Evolutionary conservation across 1,139 yeast species (phyloP).

Genomic region (Debaryomycetaceae sp.): DNA sequence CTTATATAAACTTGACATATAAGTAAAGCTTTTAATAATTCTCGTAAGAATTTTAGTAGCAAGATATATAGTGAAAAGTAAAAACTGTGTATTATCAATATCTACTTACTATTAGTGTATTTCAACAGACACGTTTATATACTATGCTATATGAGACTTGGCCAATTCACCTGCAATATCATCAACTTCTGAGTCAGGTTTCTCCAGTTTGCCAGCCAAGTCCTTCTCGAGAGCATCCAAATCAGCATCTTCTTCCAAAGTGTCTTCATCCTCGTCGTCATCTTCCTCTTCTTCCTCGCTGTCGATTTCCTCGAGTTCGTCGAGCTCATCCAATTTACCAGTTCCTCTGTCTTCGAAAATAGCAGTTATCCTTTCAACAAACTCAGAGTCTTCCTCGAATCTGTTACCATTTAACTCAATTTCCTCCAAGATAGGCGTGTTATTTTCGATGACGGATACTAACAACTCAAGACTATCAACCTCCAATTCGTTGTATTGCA

Average conservation of each 20-base stretch:
- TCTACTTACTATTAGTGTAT: background rate
- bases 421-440: slow-evolving; percentile 57
- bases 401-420: slow-evolving; percentile 92
- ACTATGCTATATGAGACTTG: slow-evolving; percentile 43
- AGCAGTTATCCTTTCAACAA: slow-evolving; percentile 32
- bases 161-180: slow-evolving; percentile 59
- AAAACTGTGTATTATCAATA: background rate
- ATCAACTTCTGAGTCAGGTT: slow-evolving; percentile 47
- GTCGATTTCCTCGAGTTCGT: slow-evolving; percentile 88
- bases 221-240: slow-evolving; percentile 61
- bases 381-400: slow-evolving; percentile 50
- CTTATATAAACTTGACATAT: slow-evolving; percentile 68
- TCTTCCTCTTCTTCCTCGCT: slow-evolving; percentile 83
- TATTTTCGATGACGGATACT: slow-evolving; percentile 47
- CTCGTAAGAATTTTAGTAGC: background rate
- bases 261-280: slow-evolving; percentile 53
- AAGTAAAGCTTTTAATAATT: background rate
- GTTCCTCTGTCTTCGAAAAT: slow-evolving; percentile 70
- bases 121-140: background rate
- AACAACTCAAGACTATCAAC: slow-evolving; percentile 58
- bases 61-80: too few relatives aligned
- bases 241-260: slow-evolving; percentile 50
- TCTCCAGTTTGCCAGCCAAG: slow-evolving; percentile 34
- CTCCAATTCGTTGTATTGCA: slow-evolving; percentile 90
- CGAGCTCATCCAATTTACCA: slow-evolving; percentile 87